Evolutionary conservation across 345 rosid genomes (phyloP), one percentile per base, ranked within the genome.

Genomic region (Capsella bursapastoris): DNA sequence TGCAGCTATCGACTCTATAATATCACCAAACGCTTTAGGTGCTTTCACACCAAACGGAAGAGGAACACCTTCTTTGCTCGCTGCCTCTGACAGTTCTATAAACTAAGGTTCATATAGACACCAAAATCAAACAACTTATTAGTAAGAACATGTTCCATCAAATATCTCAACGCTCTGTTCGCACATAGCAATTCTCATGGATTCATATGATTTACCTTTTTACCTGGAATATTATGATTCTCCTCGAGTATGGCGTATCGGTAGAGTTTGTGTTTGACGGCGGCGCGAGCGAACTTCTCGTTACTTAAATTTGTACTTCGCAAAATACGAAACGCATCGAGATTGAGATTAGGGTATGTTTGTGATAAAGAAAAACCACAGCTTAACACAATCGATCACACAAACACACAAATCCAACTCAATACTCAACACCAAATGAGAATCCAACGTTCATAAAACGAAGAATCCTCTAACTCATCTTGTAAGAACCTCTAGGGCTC

Each of bases 201-300:
- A 15, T 48, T 48, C 52, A 15, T 9, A 48, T 16, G 25, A 48
- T 63, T 67, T 38, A 80, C 92, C 87, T 79, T 78, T 8, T 79
- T 72, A 9, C 75, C 83, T 3, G 4, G 75, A 28, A 44, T 57
- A 4, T 38, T 78, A 22, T 22, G 25, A 22, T 22, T 22, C 25
- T 22, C 72, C 50, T 73, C 77, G 73, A 32, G 86, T 9, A 85
- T 58, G 8, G 81, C 32, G 32, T 70, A 80, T 9, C 40, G 44
- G 55, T 77, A 77, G 14, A 91, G 76, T 1, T 79, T 65, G 40
- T 75, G 88, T 11, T 68, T 81, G 43, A 87, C 38, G 25, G 90
- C 90, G 11, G 83, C 88, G 8, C 89, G 90, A 9, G 94, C 94
- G 37, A 88, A 85, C 35, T 87, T 90, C 74, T 88, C 93, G 10